Evolutionary conservation across 257 asterid species (phyloP), one percentile per base, ranked within the genome.

Genomic region (Solanum stenotomum): DNA sequence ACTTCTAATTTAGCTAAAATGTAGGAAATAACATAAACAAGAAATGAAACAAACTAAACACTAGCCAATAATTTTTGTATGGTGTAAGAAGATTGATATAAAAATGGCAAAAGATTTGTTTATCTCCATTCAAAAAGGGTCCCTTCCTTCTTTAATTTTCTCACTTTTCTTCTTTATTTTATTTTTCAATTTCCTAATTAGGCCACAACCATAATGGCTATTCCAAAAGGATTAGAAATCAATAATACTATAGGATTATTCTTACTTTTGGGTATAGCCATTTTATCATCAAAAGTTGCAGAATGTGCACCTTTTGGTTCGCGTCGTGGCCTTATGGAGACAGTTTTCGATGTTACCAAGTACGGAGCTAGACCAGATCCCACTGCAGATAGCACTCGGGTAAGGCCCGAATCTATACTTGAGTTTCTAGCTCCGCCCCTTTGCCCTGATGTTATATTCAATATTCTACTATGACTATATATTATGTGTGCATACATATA

Each of bases 291-390:
- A 15, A 82, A 89, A 14, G 87, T 67, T 59, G 92, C 84, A 29
- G 87, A 85, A 75, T 88, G 91, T 77, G 40, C 63, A 75, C 86
- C 91, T 27, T 23, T 27, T 38, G 70, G 81, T 35, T 56, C 87
- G 42, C 91, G 68, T 13, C 91, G 91, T 75, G 88, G 87, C 91
- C 90, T 88, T 35, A 34, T 83, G 34, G 94, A 90, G 91, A 87
- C 92, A 59, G 89, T 95, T 93, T 95, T 93, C 88, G 97, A 95
- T 77, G 92, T 95, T 72, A 94, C 92, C 23, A 90, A 87, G 14
- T 89, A 63, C 82, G 98, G 96, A 68, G 98, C 98, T 22, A 91
- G 59, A 79, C 88, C 91, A 6, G 91, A 94, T 87, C 95, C 94
- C 68, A 22, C 10, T 5, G 85, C 89, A 2, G 93, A 93, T 40